These are phyloP conservation scores for Saccharomyces mikatae DNA, from an alignment of 805 yeast species.

Conservation along the genomic window DNA sequence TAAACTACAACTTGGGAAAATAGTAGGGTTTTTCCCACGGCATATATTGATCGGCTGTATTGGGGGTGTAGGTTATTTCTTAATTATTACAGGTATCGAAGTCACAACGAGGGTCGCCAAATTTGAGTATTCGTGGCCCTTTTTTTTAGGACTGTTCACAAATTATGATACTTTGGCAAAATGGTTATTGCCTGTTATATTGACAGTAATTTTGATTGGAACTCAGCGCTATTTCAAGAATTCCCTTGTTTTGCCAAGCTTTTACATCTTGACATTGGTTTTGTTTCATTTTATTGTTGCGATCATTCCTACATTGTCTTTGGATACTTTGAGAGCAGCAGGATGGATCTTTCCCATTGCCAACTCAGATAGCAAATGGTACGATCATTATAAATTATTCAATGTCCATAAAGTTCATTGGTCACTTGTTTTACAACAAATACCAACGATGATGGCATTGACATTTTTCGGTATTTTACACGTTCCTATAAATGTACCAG, in stretches of 20 bases:
- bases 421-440: conserved; percentile 53
- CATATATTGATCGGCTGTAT: conserved; percentile 95
- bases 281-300: conserved; percentile 63
- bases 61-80: conserved; percentile 96
- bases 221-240: conserved; percentile 56
- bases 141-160: conserved; percentile 40
- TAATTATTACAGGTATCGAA: conserved; percentile 83
- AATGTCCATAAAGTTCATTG: conserved; percentile 68
- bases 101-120: conserved; percentile 78
- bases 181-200: conserved; percentile 62
- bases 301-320: conserved; percentile 55
- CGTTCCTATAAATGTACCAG: conserved; percentile 97
- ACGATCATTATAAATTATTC: conserved; percentile 67
- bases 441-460: conserved; percentile 91
- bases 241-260: conserved; percentile 72
- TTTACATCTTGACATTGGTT: conserved; percentile 62
- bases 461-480: conserved; percentile 94
- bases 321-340: conserved; percentile 50
- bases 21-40: conserved; percentile 92
- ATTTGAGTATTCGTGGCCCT: conserved; percentile 52
- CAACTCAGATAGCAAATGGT: conserved; percentile 77
- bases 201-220: conserved; percentile 53
- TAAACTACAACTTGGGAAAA: conserved; percentile 66
- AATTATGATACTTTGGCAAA: conserved; percentile 38
- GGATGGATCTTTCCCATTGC: conserved; percentile 75